Base-by-base conservation (phyloP, 805 yeast genomes). In the Wickerhamomyces mucosus region DNA sequence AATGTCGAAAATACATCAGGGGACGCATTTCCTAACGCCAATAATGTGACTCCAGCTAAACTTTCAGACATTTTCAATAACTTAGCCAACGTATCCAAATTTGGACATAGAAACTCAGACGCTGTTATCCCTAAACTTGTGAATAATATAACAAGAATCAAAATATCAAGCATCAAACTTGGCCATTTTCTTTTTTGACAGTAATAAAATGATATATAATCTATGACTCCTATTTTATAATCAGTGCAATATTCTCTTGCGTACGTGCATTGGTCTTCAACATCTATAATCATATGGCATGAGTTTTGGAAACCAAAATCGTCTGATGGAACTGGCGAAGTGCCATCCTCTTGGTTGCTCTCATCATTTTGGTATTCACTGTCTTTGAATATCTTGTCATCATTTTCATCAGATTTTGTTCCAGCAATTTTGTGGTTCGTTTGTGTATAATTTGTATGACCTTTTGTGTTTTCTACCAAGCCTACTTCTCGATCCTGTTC, bases 11-110 rank as follows among this genome's bases (percentile, higher is more conserved):
- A 69, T 8, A 89, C 75, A 55, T 89, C 98, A 0, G 96, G 95
- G 1, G 94, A 68, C 3, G 95, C 94, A 54, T 89, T 89, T 0
- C 96, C 97, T 39, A 89, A 66, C 0, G 97, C 95, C 35, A 92
- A 59, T 21, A 89, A 59, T 0, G 97, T 89, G 41, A 89, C 72
- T 0, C 97, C 97, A 5, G 94, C 76, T 17, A 88, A 56, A 39
- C 78, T 75, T 43, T 88, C 95, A 22, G 88, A 72, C 41, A 89
- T 56, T 11, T 73, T 67, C 20, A 84, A 58, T 15, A 70, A 50
- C 20, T 65, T 65, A 3, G 96, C 75, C 15, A 89, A 67, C 15
- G 75, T 67, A 30, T 78, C 72, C 25, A 88, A 56, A 39, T 84
- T 85, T 1, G 95, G 95, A 26, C 94, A 78, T 34, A 89, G 53